A percentile compares a stretch with the other conserved stretches of the same genome.
These are phyloP conservation scores for Apophysomyces trapeziformis DNA, from an alignment of 371 early-diverging fungal species.

Conservation along the genomic window DNA sequence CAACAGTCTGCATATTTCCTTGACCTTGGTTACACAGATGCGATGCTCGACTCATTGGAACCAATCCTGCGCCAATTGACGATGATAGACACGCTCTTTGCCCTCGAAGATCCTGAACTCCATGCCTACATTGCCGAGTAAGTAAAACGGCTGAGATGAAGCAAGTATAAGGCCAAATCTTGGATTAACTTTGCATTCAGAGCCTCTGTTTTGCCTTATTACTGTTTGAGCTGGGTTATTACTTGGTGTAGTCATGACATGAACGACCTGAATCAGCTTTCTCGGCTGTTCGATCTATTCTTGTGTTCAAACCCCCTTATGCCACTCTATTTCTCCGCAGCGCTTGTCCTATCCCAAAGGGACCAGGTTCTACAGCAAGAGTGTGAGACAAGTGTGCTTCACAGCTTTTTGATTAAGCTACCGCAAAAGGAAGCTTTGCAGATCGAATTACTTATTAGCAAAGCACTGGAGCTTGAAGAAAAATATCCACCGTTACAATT, in stretches of 20 bases:
- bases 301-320: constrained; percentile 74
- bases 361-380: constrained; percentile 50
- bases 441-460: constrained; percentile 40
- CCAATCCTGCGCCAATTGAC: constrained; percentile 62
- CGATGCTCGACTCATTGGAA: constrained; percentile 63
- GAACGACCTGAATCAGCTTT: constrained; percentile 52
- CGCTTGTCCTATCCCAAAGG: constrained; percentile 58
- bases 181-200: constrained; percentile 26
- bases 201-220: constrained; percentile 75
- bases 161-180: not conserved
- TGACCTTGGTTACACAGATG: constrained; percentile 52
- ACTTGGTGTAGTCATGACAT: constrained; percentile 90
- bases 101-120: constrained; percentile 53
- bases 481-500: constrained; percentile 44
- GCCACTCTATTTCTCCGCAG: constrained; percentile 75
- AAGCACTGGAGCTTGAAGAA: constrained; percentile 44
- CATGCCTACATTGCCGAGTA: constrained; percentile 56
- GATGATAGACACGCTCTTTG: constrained; percentile 57
- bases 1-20: constrained; percentile 6
- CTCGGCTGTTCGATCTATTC: constrained; percentile 79
- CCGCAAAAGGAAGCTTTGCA: constrained; percentile 48
- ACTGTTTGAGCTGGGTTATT: constrained; percentile 82
- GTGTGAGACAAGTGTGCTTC: constrained; percentile 57
- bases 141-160: not conserved
- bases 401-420: constrained; percentile 61